These are phyloP conservation scores for Aspergillus eucalypticola DNA, from an alignment of 2,329 filamentous ascomycete genomes.

Conservation along the genomic window DNA sequence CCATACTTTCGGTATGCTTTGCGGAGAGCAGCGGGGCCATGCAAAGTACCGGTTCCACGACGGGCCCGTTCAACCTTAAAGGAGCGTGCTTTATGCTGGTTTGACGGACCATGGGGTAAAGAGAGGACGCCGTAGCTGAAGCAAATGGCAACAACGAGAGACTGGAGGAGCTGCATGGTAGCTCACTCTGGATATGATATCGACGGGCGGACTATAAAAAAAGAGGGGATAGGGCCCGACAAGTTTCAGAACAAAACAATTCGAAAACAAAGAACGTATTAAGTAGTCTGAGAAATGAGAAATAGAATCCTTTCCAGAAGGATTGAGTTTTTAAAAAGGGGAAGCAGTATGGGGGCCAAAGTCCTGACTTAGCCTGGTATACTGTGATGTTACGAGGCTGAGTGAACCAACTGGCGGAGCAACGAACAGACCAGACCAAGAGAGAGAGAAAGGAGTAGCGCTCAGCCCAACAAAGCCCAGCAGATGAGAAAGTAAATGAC, in stretches of 20 bases:
- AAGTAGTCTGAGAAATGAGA: not conserved
- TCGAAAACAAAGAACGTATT: not conserved
- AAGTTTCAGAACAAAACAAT: slow-evolving; percentile 6
- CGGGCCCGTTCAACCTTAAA: slow-evolving; percentile 63
- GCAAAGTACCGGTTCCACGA: slow-evolving; percentile 57
- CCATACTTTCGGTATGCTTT: slow-evolving; percentile 70
- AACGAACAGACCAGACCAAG: not conserved
- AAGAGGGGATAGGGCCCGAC: slow-evolving; percentile 5
- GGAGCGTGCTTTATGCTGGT: slow-evolving; percentile 42
- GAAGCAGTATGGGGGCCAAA: slow-evolving; percentile 12
- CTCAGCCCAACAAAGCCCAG: not conserved
- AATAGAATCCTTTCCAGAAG: slow-evolving; percentile 2
- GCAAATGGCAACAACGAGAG: slow-evolving; percentile 30
- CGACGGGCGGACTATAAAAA: slow-evolving; percentile 3
- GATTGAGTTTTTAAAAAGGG: not conserved
- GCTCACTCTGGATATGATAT: not conserved
- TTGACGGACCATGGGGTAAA: slow-evolving; percentile 29
- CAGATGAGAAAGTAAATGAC: slow-evolving; percentile 1
- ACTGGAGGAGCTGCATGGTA: slow-evolving; percentile 33
- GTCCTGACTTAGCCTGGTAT: slow-evolving; percentile 15
- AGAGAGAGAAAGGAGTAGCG: not conserved
- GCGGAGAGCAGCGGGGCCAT: slow-evolving; percentile 63
- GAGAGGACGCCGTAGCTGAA: slow-evolving; percentile 37
- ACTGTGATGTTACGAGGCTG: not conserved
- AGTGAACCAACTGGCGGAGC: not conserved